Evolutionary conservation across 2,329 filamentous ascomycete genomes (phyloP).

Genomic region (Ambrosiella xylebori): DNA sequence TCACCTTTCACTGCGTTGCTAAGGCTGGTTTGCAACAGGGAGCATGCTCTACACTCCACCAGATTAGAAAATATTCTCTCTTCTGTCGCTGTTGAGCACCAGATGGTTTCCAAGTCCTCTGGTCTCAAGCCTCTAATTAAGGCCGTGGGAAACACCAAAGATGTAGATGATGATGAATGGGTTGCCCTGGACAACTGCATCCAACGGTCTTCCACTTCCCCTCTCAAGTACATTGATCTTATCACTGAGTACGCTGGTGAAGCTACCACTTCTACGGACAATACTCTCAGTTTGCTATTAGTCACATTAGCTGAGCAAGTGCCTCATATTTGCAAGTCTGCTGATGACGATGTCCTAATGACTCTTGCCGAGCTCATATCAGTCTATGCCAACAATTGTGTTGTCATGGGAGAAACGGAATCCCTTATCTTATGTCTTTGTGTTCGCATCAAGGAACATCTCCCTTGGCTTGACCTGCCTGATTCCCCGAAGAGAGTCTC

Average conservation of each 20-base stretch:
- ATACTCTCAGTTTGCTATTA: slow-evolving; percentile 41
- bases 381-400: slow-evolving; percentile 36
- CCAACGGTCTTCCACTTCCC: slow-evolving; percentile 53
- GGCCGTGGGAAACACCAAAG: slow-evolving; percentile 12
- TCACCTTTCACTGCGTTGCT: slow-evolving; percentile 60
- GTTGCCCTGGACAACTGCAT: slow-evolving; percentile 70
- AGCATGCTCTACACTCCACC: slow-evolving; percentile 9
- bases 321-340: slow-evolving; percentile 43
- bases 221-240: slow-evolving; percentile 69
- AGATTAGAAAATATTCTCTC: slow-evolving; percentile 8
- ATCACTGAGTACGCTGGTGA: slow-evolving; percentile 30
- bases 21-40: slow-evolving; percentile 23
- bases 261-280: slow-evolving; percentile 16
- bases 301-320: slow-evolving; percentile 63
- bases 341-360: slow-evolving; percentile 25
- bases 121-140: slow-evolving; percentile 9
- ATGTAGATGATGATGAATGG: slow-evolving; percentile 34
- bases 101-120: slow-evolving; percentile 10
- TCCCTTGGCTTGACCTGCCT: slow-evolving; percentile 15
- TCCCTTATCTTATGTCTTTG: slow-evolving; percentile 18
- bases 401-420: slow-evolving; percentile 30
- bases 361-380: slow-evolving; percentile 42
- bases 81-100: slow-evolving; percentile 9
- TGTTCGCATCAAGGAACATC: slow-evolving; percentile 19
- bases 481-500: slow-evolving; percentile 1